Conservation (phyloP, 169 alveolate species). For the Cryptosporidium muris region DNA sequence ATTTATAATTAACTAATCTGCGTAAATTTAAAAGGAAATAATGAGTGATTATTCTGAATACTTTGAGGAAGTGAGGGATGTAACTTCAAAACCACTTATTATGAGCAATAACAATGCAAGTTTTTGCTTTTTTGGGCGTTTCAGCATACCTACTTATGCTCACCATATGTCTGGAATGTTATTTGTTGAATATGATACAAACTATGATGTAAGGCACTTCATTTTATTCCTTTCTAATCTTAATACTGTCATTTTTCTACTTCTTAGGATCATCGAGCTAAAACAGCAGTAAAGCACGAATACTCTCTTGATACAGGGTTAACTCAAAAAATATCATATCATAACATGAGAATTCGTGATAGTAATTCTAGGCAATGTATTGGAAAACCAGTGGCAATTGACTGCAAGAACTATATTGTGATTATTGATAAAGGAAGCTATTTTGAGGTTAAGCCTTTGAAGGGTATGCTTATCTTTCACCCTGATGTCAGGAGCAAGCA, state of each 20-base stretch:
- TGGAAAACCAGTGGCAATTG: constrained; percentile 26
- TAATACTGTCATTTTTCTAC: too few species aligned
- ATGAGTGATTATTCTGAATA: constrained; percentile 34
- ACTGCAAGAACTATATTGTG: constrained; percentile 21
- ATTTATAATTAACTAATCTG: constrained; percentile 1
- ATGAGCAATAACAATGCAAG: constrained; percentile 9
- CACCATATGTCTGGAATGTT: constrained; percentile 50
- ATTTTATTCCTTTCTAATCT: background rate
- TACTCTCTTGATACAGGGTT: background rate
- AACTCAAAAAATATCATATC: background rate
- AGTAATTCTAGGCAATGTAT: constrained; percentile 65
- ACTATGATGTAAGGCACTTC: constrained; percentile 21
- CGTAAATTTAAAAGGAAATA: background rate
- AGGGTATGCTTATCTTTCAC: constrained; percentile 48
- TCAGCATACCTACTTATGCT: constrained; percentile 64
- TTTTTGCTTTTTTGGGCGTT: constrained; percentile 59
- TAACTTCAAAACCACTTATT: constrained; percentile 8
- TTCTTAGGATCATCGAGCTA: constrained; percentile 10
- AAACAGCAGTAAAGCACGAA: background rate
- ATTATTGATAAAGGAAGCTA: constrained; percentile 52
- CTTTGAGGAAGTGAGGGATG: constrained; percentile 28
- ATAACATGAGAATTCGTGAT: constrained; percentile 35
- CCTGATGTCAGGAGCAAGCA: constrained; percentile 44
- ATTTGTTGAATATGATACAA: constrained; percentile 30
- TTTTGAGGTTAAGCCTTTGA: constrained; percentile 18